Percentiles rank a stretch among this genome's conserved stretches.
Evolutionary conservation across 1,284 basidiomycete species (phyloP).

Genomic region (Malassezia slooffiae): DNA sequence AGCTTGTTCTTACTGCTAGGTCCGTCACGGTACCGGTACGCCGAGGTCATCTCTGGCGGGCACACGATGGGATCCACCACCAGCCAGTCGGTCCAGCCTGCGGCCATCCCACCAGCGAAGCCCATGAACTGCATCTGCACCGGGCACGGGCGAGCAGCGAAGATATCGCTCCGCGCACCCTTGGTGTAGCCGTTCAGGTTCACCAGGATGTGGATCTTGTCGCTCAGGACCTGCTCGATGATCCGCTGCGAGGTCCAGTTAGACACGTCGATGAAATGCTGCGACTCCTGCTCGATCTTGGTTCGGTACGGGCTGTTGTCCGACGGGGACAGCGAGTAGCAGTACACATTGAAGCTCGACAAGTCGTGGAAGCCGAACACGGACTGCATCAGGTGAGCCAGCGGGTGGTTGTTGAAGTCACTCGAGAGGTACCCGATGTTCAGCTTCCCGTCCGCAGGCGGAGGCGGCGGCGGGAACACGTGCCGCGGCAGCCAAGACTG

Average conservation of each 20-base stretch:
- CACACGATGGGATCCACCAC: slow-evolving; percentile 54
- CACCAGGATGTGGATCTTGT: slow-evolving; percentile 55
- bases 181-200: slow-evolving; percentile 60
- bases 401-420: slow-evolving; percentile 57
- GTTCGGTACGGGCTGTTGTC: slow-evolving; percentile 54
- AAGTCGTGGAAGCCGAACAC: slow-evolving; percentile 55
- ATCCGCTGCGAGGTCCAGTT: slow-evolving; percentile 50
- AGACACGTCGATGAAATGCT: slow-evolving; percentile 54
- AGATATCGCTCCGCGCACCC: slow-evolving; percentile 57
- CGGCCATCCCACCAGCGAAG: slow-evolving; percentile 53
- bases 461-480: slow-evolving; percentile 54
- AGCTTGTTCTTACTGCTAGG: background rate
- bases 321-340: slow-evolving; percentile 55
- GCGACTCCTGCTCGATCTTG: slow-evolving; percentile 52
- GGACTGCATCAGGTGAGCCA: slow-evolving; percentile 58
- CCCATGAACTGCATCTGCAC: slow-evolving; percentile 54
- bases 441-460: slow-evolving; percentile 51
- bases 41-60: slow-evolving; percentile 51
- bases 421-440: slow-evolving; percentile 57
- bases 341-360: slow-evolving; percentile 51
- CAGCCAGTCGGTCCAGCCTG: slow-evolving; percentile 58
- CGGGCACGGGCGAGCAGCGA: slow-evolving; percentile 55
- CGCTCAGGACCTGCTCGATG: slow-evolving; percentile 50
- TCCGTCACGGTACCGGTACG: slow-evolving; percentile 48
- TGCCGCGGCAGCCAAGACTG: slow-evolving; percentile 52